Percentiles rank a stretch among this genome's conserved stretches.
These are phyloP conservation scores for Fusarium sambucinum DNA, from an alignment of 2,329 filamentous ascomycete species.

Conservation along the genomic window DNA sequence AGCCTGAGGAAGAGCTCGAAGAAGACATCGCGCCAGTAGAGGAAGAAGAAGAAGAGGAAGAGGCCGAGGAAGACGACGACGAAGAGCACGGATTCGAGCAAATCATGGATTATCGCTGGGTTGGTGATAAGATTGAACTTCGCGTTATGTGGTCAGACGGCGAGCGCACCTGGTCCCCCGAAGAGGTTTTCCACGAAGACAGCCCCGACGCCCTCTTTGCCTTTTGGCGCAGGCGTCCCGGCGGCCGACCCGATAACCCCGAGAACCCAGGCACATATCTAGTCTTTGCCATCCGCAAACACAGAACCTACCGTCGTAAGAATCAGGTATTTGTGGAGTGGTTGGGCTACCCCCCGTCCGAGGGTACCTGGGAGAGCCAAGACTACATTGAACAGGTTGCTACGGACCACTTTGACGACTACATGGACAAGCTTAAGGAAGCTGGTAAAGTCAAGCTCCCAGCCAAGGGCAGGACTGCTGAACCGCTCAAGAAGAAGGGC, in stretches of 20 bases:
- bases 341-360: constrained; percentile 50
- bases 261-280: constrained; percentile 49
- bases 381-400: constrained; percentile 46
- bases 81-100: constrained; percentile 22
- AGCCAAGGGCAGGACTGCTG: too few species aligned
- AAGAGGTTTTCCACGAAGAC: constrained; percentile 52
- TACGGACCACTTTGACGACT: constrained; percentile 46
- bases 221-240: constrained; percentile 49
- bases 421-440: constrained; percentile 30
- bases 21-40: too few species aligned
- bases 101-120: constrained; percentile 50
- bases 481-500: not conserved
- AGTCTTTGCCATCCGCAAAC: constrained; percentile 52
- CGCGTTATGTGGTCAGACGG: constrained; percentile 51
- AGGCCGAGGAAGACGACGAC: not conserved
- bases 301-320: constrained; percentile 46
- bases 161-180: constrained; percentile 52
- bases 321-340: constrained; percentile 53
- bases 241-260: constrained; percentile 52
- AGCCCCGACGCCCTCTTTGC: constrained; percentile 48
- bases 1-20: not conserved
- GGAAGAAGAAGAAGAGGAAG: not conserved
- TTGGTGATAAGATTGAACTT: constrained; percentile 48
- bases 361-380: constrained; percentile 50
- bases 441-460: not conserved